Evolutionary conservation across 2,329 filamentous ascomycete species (phyloP).

Genomic region (Colletotrichum sp.): DNA sequence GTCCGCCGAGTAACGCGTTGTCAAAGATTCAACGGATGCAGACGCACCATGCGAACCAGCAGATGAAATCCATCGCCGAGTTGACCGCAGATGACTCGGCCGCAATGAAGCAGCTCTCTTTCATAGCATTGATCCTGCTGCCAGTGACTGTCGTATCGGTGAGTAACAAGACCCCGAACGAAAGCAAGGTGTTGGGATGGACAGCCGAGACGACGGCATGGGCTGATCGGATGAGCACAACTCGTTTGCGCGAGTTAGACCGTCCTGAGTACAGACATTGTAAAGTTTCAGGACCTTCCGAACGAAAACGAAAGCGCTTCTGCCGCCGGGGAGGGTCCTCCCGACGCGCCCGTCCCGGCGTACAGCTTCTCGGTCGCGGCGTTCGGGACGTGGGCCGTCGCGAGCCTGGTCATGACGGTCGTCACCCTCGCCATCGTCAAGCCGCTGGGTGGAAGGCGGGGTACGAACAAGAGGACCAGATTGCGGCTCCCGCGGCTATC

Average conservation of each 20-base stretch:
- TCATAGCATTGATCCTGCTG: constrained; percentile 5
- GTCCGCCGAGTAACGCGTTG: not conserved
- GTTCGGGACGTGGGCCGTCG: constrained; percentile 12
- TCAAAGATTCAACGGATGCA: constrained; percentile 14
- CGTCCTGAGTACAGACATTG: constrained; percentile 17
- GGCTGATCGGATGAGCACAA: not conserved
- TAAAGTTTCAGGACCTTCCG: constrained; percentile 16
- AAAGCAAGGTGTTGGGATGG: not conserved
- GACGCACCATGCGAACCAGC: constrained; percentile 9
- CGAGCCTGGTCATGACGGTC: constrained; percentile 10
- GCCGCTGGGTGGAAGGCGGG: not conserved
- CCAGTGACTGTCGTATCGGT: constrained; percentile 15
- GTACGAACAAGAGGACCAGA: not conserved
- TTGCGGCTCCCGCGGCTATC: not conserved
- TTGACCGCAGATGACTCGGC: constrained; percentile 9
- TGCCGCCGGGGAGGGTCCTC: not conserved
- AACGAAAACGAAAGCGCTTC: constrained; percentile 9
- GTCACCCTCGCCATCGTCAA: not conserved
- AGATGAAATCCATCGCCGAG: constrained; percentile 9
- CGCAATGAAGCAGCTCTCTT: constrained; percentile 14
- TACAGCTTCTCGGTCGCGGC: constrained; percentile 15
- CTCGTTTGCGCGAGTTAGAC: not conserved
- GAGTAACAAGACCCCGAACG: not conserved
- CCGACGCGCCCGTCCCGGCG: not conserved
- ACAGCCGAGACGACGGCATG: not conserved